These are phyloP conservation scores for Abrus pulchellus DNA, from an alignment of 306 rosid genomes.

Conservation along the genomic window DNA sequence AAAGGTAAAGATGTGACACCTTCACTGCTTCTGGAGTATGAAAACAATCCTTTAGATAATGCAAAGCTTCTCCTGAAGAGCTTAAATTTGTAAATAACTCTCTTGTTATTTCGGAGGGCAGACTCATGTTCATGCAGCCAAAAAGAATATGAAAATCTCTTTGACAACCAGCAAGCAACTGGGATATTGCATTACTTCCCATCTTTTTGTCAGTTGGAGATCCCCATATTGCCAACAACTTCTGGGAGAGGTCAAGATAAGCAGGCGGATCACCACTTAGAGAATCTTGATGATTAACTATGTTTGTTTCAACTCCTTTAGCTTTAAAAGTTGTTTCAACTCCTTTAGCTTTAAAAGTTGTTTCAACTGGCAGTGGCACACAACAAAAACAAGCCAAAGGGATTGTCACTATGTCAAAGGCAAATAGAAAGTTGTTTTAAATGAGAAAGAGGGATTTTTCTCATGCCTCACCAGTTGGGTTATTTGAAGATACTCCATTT, in stretches of 20 bases:
- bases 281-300: constrained; percentile 45
- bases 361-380: constrained; percentile 46
- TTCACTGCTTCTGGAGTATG: constrained; percentile 67
- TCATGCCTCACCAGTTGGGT: constrained; percentile 59
- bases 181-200: constrained; percentile 67
- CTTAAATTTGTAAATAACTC: constrained; percentile 56
- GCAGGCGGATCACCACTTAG: constrained; percentile 51
- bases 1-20: constrained; percentile 72
- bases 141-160: constrained; percentile 77
- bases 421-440: constrained; percentile 28
- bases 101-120: constrained; percentile 56
- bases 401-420: constrained; percentile 42
- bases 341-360: constrained; percentile 56
- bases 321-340: constrained; percentile 55
- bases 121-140: constrained; percentile 63
- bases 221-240: constrained; percentile 76
- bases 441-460: constrained; percentile 5
- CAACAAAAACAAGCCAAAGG: constrained; percentile 34
- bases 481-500: constrained; percentile 47
- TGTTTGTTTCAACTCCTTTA: constrained; percentile 62
- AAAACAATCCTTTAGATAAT: constrained; percentile 47
- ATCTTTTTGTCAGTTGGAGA: constrained; percentile 55
- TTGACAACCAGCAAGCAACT: constrained; percentile 74
- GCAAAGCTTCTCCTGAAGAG: constrained; percentile 55
- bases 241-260: constrained; percentile 69